Base-by-base conservation (phyloP, 2,329 filamentous ascomycete species). In the Clarireedia sp. region DNA sequence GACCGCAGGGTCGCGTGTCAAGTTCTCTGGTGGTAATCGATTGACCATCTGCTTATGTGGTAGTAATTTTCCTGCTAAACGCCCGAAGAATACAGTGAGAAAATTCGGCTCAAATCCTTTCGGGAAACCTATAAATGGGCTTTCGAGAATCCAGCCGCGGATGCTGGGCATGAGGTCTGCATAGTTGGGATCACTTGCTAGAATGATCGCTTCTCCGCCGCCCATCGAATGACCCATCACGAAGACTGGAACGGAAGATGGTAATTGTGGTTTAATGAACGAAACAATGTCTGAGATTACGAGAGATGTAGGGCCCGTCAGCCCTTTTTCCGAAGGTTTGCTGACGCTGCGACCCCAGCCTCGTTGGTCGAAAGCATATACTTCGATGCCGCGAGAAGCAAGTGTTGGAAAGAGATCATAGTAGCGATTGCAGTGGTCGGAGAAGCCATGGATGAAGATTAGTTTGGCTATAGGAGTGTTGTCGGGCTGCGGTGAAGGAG, bases 201-300 rank as follows among this genome's bases (percentile, higher is more conserved):
- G 69, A 44, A 81, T 83, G 8, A 95, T 73, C 5, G 84, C 80
- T 71, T 95, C 80, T 23, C 83, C 89, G 57, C 91, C 91, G 61
- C 91, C 91, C 89, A 96, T 96, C 21, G 86, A 90, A 71, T 96
- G 90, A 52, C 91, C 91, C 75, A 94, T 83, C 19, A 96, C 78
- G 72, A 96, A 96, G 16, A 95, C 67, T 0, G 90, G 89, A 37
- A 75, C 72, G 3, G 65, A 57, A 5, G 65, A 69, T 9, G 77
- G 77, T 5, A 85, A 73, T 59, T 86, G 79, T 33, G 75, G 73
- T 57, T 76, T 76, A 62, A 94, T 76, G 69, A 96, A 89, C 44
- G 84, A 83, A 10, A 83, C 87, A 54, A 96, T 83, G 69, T 96
- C 91, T 56, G 79, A 77, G 45, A 95, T 74, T 55, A 96, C 89